Evolutionary conservation across 2,329 filamentous ascomycete genomes (phyloP), one percentile per base, ranked within the genome.

Genomic region (Fonsecaea nubica): DNA sequence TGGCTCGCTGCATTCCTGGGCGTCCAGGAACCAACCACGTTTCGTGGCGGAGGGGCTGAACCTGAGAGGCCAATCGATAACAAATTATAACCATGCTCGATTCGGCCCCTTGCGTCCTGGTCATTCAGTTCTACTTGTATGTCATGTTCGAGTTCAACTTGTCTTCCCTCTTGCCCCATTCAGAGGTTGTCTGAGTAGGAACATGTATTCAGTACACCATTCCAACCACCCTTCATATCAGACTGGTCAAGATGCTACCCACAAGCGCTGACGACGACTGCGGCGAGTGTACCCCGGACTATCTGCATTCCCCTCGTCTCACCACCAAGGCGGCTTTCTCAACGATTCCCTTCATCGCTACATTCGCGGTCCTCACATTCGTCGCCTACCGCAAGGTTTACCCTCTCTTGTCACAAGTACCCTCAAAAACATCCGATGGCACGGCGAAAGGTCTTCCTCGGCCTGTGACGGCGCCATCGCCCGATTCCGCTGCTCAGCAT

Each of bases 341-440:
- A 30, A 83, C 86, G 9, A 76, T 86, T 3, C 91, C 92, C 0
- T 92, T 95, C 76, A 76, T 91, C 65, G 76, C 87, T 65, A 91
- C 91, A 42, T 94, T 94, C 77, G 70, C 86, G 69, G 74, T 85
- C 58, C 86, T 91, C 71, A 86, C 85, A 58, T 73, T 86, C 40
- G 78, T 91, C 62, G 89, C 90, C 58, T 84, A 88, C 58, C 85
- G 87, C 40, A 89, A 87, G 73, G 79, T 96, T 18, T 93, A 92
- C 73, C 92, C 92, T 3, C 80, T 87, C n/a, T 84, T 96, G 8
- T 88, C 90, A 48, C 64, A 66, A 13, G 33, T 53, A 25, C 50
- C 62, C 25, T 21, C 65, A 8, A 68, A 68, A 57, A 38, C 63
- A n/a, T 52, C 55, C 10, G 60, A 67, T 61, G 56, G 52, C 38